Evolutionary conservation across 169 alveolate genomes (phyloP).

Genomic region (Besnoitia besnoiti): DNA sequence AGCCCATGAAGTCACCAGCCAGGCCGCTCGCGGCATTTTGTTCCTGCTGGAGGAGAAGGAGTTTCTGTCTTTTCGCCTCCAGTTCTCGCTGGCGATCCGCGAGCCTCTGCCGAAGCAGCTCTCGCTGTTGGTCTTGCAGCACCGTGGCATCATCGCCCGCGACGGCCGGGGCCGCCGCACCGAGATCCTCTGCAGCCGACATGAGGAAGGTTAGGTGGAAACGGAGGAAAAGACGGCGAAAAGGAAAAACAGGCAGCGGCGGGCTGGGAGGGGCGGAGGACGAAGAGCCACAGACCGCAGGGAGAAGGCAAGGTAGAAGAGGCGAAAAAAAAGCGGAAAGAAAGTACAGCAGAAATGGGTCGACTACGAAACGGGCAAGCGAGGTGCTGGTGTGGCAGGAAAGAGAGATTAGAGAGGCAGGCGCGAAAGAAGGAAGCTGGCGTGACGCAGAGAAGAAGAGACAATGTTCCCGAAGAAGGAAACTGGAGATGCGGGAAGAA

Average conservation of each 20-base stretch:
- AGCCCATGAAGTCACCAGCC: not conserved
- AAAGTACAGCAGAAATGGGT: not conserved
- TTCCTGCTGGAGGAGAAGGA: not conserved
- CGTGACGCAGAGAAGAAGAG: too few relatives aligned
- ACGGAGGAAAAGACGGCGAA: not conserved
- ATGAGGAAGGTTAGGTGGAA: not conserved
- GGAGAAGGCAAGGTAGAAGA: not conserved
- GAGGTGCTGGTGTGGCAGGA: not conserved
- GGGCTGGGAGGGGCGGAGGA: not conserved
- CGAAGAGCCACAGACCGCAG: not conserved
- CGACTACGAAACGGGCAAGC: not conserved
- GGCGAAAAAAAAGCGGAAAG: not conserved
- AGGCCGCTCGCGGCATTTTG: not conserved
- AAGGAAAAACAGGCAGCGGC: not conserved
- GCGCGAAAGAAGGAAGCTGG: too few relatives aligned
- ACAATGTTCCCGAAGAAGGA: too few relatives aligned
- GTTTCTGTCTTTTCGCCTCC: not conserved
- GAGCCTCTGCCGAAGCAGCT: not conserved
- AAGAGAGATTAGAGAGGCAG: not conserved
- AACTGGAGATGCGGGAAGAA: too few relatives aligned
- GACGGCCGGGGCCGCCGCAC: not conserved
- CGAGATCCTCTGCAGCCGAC: not conserved
- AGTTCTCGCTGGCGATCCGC: conserved; percentile 24
- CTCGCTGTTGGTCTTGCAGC: conserved; percentile 8
- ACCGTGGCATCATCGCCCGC: not conserved